These are phyloP conservation scores for Diaporthe sp. DNA, from an alignment of 2,329 filamentous ascomycete genomes.

Conservation along the genomic window DNA sequence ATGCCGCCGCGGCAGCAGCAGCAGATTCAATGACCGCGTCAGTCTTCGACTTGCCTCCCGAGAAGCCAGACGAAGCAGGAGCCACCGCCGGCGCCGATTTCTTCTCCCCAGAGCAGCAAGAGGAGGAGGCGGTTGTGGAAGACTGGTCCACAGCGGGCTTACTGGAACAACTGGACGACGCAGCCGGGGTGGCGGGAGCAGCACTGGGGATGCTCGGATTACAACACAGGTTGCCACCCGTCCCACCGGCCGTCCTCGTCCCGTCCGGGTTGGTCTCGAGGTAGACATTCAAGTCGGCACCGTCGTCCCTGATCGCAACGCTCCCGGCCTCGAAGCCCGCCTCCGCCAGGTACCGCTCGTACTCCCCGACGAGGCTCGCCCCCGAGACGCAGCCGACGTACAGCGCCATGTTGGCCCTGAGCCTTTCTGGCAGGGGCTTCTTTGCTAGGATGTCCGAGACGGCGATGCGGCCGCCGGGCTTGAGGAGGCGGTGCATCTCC, in stretches of 20 bases:
- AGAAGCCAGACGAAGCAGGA: conserved; percentile 23
- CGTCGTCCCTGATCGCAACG: conserved; percentile 60
- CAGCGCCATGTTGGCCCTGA: conserved; percentile 64
- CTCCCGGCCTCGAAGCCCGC: conserved; percentile 66
- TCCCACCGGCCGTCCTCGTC: conserved; percentile 37
- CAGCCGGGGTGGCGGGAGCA: conserved; percentile 17
- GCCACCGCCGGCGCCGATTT: background rate
- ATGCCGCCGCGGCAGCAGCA: conserved; percentile 28
- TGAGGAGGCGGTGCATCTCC: conserved; percentile 71
- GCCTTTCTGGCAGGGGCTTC: conserved; percentile 60
- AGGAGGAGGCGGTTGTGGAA: background rate
- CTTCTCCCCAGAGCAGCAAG: conserved; percentile 3
- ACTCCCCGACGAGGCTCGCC: conserved; percentile 65
- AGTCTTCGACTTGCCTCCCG: conserved; percentile 38
- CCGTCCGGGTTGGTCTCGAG: conserved; percentile 50
- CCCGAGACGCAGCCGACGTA: conserved; percentile 74
- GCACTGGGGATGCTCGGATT: conserved; percentile 35
- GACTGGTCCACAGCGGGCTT: background rate
- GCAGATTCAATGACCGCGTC: conserved; percentile 42
- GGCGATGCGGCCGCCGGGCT: conserved; percentile 69
- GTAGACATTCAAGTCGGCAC: conserved; percentile 64
- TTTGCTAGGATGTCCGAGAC: conserved; percentile 72
- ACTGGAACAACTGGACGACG: conserved; percentile 1
- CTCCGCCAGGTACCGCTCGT: conserved; percentile 63
- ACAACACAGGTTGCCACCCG: conserved; percentile 44